A percentile compares a stretch with the other conserved stretches of the same genome.
phyloP scores from a whole-genome alignment of 2,329 filamentous ascomycete genomes.

The Colletotrichum eleusines region DNA sequence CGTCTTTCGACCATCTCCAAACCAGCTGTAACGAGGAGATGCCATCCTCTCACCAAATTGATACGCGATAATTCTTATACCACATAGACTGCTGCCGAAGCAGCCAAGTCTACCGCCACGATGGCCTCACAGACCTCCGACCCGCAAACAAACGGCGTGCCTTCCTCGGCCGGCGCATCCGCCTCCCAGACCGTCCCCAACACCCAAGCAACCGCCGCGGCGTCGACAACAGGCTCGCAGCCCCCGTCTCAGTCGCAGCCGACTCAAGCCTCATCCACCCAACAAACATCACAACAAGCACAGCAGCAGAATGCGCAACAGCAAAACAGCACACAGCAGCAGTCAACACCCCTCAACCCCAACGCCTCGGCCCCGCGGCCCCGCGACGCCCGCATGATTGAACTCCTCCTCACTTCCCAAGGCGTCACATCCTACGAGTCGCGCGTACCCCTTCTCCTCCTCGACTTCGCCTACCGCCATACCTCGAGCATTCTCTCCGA shows the following conservation, averaged over 20 bases:
- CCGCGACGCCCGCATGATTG: conserved; percentile 82
- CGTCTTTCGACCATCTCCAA: not conserved
- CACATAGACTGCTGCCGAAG: not conserved
- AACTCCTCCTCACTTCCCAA: conserved; percentile 82
- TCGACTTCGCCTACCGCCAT: conserved; percentile 90
- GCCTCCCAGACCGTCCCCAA: conserved; percentile 53
- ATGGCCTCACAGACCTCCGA: conserved; percentile 50
- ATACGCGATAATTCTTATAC: not conserved
- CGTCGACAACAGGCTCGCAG: conserved; percentile 43
- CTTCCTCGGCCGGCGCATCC: conserved; percentile 55
- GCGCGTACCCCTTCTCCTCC: conserved; percentile 83
- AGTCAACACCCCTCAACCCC: conserved; percentile 45
- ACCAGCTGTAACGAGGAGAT: conserved; percentile 1
- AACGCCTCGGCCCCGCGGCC: conserved; percentile 67
- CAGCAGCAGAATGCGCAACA: conserved; percentile 40
- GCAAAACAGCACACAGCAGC: conserved; percentile 23
- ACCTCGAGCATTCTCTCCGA: conserved; percentile 78
- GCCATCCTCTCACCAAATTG: conserved; percentile 2
- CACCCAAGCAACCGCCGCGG: conserved; percentile 51
- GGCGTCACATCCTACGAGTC: conserved; percentile 85
- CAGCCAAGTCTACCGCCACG: not conserved
- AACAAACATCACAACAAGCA: conserved; percentile 43
- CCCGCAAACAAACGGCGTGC: conserved; percentile 67
- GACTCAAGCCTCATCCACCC: conserved; percentile 37
- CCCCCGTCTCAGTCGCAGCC: conserved; percentile 37